Evolutionary conservation across 2,329 filamentous ascomycete genomes (phyloP), one percentile per base, ranked within the genome.

Genomic region (Teratosphaeria gauchensis): DNA sequence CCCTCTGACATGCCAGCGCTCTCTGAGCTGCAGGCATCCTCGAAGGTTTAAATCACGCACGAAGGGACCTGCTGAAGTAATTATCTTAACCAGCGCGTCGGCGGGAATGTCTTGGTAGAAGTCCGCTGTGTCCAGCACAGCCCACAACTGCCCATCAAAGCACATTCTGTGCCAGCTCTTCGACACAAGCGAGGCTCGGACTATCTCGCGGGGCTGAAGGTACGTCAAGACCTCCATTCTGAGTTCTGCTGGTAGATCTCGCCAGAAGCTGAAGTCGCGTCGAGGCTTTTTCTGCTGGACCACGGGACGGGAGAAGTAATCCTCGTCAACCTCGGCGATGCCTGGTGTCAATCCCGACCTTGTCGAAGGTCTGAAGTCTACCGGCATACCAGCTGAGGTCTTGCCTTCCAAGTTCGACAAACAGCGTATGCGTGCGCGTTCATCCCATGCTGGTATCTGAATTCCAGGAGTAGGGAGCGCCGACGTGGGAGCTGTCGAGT

Each of bases 91-190:
- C 54, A 99, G 76, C 0, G 89, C 89, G 63, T 89, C 85, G 24
- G 88, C 89, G 0, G 92, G 87, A 63, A 97, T 97, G 56, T 91
- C 84, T 63, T 82, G 83, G 71, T 97, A 96, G 73, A 92, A 97
- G 55, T 89, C 85, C 7, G 90, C 51, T 7, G 72, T 77, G 57
- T 97, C 91, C 54, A 97, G 81, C 51, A 82, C 84, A 3, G 85
- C 86, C 94, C 94, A 99, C 16, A 97, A 76, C 75, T 99, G 94
- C 1, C 94, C 94, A 72, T 99, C 92, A 67, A 92, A 96, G 75
- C 92, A 96, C 74, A 89, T 85, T 54, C 82, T 80, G 72, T 95
- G 80, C 78, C 94, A 96, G 5, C 81, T 75, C 72, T 85, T 90
- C 70, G 85, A 92, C 21, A 94, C 88, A 19, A 84, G 78, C 0